Evolutionary conservation across 2,329 filamentous ascomycete genomes (phyloP), one percentile per base, ranked within the genome.

Genomic region (Chrysoporthe puriensis): DNA sequence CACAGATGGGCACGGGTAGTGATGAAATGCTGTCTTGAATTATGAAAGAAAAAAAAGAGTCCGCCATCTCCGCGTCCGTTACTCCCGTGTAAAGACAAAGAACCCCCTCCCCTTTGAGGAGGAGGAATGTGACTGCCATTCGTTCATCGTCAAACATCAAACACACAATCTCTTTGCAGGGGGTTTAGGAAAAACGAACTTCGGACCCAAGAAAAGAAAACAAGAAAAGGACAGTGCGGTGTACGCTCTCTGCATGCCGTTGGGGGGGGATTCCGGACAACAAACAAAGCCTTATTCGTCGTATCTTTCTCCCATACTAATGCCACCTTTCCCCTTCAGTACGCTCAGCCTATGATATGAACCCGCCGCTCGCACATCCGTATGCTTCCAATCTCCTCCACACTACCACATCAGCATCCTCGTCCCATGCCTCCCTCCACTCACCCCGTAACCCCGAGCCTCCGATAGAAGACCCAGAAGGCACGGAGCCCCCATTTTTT

Each of bases 61-160:
- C 54, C 54, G 54, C 54, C 54, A 40, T n/a, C 18, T 36, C 44
- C 54, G 40, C 54, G 54, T 36, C 54, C 54, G 54, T 57, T 57
- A 40, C 63, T 34, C 57, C 62, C 57, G 34, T 62, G 57, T 62
- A 50, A 61, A 52, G 50, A 52, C 48, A 54, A 52, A 54, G 50
- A 54, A 34, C 50, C 21, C 50, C 26, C 26, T 26, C 26, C 26
- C 26, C 26, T 26, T 26, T 26, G 26, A 26, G 26, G 60, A 64
- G 36, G 54, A 52, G 43, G 50, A 66, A 57, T 54, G 46, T 67
- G 61, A 62, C 61, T 69, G 48, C 64, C 57, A 54, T 66, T 66
- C 66, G 56, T 64, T 59, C 64, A 62, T 67, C 67, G 54, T 68
- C 62, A 69, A 64, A 58, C 67, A 67, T 66, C 58, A 68, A 68